Evolutionary conservation across 75 land plant genomes (phyloP).

Genomic region (Azolla pinnata): DNA sequence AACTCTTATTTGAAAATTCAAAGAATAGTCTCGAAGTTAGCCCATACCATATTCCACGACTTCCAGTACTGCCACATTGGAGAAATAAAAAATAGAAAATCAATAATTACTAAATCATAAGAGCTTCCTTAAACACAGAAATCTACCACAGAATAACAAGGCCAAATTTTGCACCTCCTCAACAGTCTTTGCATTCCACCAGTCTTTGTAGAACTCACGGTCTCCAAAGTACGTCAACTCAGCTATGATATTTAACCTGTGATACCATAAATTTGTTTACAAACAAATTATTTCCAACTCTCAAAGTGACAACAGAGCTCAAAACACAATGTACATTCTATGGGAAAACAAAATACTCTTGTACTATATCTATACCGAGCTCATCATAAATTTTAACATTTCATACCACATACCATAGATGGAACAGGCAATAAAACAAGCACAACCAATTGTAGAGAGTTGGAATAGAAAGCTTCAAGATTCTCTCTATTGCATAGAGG

Average conservation of each 20-base stretch:
- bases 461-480: slow-evolving; percentile 91
- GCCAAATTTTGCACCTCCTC: slow-evolving; percentile 54
- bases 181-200: slow-evolving; percentile 97
- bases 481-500: slow-evolving; percentile 84
- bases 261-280: neutral
- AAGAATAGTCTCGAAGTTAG: too few relatives aligned
- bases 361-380: too few relatives aligned
- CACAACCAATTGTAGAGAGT: slow-evolving; percentile 93
- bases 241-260: slow-evolving; percentile 73
- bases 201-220: slow-evolving; percentile 82
- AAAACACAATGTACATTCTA: too few relatives aligned
- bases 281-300: neutral
- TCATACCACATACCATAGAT: slow-evolving; percentile 92
- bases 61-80: slow-evolving; percentile 69
- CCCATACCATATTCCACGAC: slow-evolving; percentile 94
- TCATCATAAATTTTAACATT: too few relatives aligned
- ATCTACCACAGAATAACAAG: slow-evolving; percentile 2
- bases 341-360: too few relatives aligned
- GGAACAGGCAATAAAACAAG: slow-evolving; percentile 94
- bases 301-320: neutral
- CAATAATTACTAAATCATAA: neutral
- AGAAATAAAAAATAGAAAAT: neutral
- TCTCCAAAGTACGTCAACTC: slow-evolving; percentile 87
- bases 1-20: too few relatives aligned
- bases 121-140: neutral